A percentile compares a stretch with the other conserved stretches of the same genome.
Evolutionary conservation across 2,329 filamentous ascomycete genomes (phyloP).

Genomic region (Gnomoniopsis sp.): DNA sequence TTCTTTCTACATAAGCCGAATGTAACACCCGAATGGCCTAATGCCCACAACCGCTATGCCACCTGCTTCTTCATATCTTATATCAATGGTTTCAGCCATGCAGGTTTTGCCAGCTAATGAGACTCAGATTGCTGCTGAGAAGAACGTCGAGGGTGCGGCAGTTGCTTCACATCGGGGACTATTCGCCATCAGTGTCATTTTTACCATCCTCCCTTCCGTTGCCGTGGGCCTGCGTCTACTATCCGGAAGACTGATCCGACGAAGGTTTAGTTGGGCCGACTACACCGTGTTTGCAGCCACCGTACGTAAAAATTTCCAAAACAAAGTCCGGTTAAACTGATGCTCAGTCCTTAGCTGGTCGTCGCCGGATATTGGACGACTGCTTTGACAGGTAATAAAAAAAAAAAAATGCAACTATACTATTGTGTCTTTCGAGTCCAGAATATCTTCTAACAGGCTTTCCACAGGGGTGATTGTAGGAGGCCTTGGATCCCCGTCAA

Average conservation of each 20-base stretch:
- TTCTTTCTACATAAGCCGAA: no score
- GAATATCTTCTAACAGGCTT: background rate
- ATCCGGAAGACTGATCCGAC: background rate
- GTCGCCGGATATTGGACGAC: slow-evolving; percentile 4
- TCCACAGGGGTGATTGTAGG: background rate
- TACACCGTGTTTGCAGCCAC: background rate
- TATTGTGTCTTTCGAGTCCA: background rate
- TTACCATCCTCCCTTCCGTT: background rate
- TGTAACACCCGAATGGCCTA: no score
- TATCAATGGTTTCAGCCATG: no score
- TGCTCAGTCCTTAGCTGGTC: background rate
- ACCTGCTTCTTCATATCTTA: no score
- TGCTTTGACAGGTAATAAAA: slow-evolving; percentile 1
- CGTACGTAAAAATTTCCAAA: background rate
- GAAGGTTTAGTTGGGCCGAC: slow-evolving; percentile 1
- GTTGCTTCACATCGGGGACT: background rate
- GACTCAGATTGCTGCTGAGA: background rate
- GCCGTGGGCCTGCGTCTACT: slow-evolving; percentile 4
- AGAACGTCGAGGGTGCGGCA: no score
- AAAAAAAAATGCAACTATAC: background rate
- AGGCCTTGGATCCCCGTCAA: background rate
- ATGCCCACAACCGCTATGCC: no score
- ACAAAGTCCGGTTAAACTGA: background rate
- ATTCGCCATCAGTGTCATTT: background rate
- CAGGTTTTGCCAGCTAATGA: background rate